phyloP scores from a whole-genome alignment of 148 eudicot genomes.

The Arctostaphylos glauca region DNA sequence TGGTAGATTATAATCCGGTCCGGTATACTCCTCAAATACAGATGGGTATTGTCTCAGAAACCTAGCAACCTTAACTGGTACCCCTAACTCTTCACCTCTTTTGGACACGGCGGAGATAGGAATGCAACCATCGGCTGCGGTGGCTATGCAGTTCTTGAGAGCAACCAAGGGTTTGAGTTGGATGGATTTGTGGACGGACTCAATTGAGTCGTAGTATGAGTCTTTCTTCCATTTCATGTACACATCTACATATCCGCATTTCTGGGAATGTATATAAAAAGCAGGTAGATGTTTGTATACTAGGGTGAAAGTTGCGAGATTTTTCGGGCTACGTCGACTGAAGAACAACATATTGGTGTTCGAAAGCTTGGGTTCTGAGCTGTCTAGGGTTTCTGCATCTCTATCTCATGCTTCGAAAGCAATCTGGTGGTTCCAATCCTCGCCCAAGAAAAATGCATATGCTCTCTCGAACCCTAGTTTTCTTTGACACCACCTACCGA shows the following conservation, averaged over 20 bases:
- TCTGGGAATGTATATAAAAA: background rate
- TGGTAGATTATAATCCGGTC: background rate
- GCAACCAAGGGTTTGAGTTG: background rate
- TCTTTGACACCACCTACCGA: too few relatives aligned
- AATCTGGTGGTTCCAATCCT: too few relatives aligned
- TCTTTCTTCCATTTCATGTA: constrained; percentile 12
- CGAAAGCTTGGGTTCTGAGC: background rate
- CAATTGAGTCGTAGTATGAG: background rate
- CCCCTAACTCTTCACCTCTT: background rate
- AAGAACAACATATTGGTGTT: background rate
- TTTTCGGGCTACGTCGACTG: background rate
- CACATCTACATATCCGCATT: background rate
- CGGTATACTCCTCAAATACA: background rate
- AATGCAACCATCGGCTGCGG: background rate
- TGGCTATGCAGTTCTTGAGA: background rate
- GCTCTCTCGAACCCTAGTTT: too few relatives aligned
- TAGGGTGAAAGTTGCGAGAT: background rate
- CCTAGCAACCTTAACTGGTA: constrained; percentile 1
- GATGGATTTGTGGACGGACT: constrained; percentile 2
- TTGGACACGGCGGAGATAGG: constrained; percentile 2
- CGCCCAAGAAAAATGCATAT: too few relatives aligned
- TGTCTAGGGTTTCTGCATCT: background rate
- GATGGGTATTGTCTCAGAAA: constrained; percentile 6
- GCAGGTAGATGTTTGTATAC: background rate
- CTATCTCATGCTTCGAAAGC: too few relatives aligned